These are phyloP conservation scores for Triangularia verruculosa DNA, from an alignment of 2,329 filamentous ascomycete genomes.

Conservation along the genomic window DNA sequence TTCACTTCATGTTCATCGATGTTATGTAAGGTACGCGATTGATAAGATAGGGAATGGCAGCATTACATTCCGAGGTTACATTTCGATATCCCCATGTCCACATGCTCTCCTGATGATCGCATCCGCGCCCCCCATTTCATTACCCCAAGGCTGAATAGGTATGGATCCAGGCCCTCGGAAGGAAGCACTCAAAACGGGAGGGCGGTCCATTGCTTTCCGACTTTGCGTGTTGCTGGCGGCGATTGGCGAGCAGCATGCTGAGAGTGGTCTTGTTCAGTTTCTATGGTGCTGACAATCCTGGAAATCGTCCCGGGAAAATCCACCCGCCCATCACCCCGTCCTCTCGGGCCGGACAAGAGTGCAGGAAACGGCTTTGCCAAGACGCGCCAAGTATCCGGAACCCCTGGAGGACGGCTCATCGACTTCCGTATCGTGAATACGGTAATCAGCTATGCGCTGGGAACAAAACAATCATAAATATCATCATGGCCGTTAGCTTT, in stretches of 20 bases:
- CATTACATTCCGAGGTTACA: not conserved
- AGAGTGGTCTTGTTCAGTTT: not conserved
- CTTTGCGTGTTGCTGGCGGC: not conserved
- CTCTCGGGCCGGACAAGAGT: slow-evolving; percentile 6
- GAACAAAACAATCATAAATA: slow-evolving; percentile 9
- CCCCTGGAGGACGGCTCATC: slow-evolving; percentile 16
- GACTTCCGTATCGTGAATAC: slow-evolving; percentile 12
- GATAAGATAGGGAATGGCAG: not conserved
- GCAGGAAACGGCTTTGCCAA: slow-evolving; percentile 11
- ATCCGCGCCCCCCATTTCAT: not conserved
- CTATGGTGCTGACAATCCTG: not conserved
- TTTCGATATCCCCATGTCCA: not conserved
- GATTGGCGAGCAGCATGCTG: not conserved
- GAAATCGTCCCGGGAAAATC: slow-evolving; percentile 5
- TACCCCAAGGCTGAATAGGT: not conserved
- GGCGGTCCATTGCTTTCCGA: slow-evolving; percentile 6
- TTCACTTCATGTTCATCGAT: not conserved
- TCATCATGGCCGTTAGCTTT: not conserved
- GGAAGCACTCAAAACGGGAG: slow-evolving; percentile 1
- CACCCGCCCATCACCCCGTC: not conserved
- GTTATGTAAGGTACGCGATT: not conserved
- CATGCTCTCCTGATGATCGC: not conserved
- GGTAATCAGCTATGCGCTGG: not conserved
- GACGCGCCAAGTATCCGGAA: not conserved
- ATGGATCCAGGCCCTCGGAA: slow-evolving; percentile 1